Base-by-base conservation (phyloP, 306 rosid species). In the Acacia acuminata region DNA sequence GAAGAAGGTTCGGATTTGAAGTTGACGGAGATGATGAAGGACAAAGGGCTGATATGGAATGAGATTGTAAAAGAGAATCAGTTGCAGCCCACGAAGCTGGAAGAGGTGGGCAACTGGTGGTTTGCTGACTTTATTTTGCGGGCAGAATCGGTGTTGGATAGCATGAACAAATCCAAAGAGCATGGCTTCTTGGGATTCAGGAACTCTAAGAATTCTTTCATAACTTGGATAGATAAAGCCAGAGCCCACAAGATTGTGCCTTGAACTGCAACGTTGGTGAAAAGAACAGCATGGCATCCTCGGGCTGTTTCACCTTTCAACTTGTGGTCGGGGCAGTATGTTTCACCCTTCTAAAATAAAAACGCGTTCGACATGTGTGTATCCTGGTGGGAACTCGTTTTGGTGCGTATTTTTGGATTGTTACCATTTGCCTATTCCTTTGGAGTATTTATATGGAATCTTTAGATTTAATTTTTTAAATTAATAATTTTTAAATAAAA, bases 161-260 rank as follows among this genome's bases (percentile, higher is more conserved):
- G 70, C 50, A 87, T 93, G 94, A 93, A 90, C 85, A 93, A 93
- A 85, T 86, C 91, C 1, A 90, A 90, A 44, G 90, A 91, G 40
- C 92, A 91, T 81, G 94, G 92, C 0, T 91, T 91, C 63, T 77
- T 87, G 22, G 95, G 95, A 8, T 93, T 90, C 77, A 87, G 95
- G 75, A 90, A 93, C 88, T 88, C 92, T 16, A 78, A 79, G 82
- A 86, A 81, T 16, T 88, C 90, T 0, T 85, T 91, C 22, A 8
- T 78, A 5, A 44, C 45, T 63, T 93, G 91, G 95, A 87, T 91
- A 16, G 87, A 88, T 4, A 88, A 84, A 79, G 73, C 81, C 61
- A 91, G 40, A 22, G 82, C 77, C 76, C 79, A 53, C 86, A 91
- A 89, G 84, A 87, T 93, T 47, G 94, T 89, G 77, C 90, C 94